A percentile compares a stretch with the other conserved stretches of the same genome.
phyloP scores from a whole-genome alignment of 768 basidiomycete genomes.

The Boletus fagicola region DNA sequence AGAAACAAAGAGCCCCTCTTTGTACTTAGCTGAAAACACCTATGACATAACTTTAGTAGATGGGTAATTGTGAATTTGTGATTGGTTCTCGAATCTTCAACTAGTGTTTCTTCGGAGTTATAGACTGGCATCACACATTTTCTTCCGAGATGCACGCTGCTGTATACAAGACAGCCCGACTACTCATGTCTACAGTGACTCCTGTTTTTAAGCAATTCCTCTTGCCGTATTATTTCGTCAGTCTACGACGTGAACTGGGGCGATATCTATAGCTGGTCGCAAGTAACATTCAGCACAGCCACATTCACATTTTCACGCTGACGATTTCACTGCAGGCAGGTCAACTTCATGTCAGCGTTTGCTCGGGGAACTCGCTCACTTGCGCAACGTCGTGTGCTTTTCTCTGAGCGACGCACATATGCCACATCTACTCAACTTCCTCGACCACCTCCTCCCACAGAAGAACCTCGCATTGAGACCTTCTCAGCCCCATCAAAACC shows the following conservation, averaged over 20 bases:
- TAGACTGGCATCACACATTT: background rate
- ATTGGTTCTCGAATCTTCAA: background rate
- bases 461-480: constrained; percentile 35
- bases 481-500: constrained; percentile 47
- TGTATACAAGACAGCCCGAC: no score
- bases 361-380: constrained; percentile 11
- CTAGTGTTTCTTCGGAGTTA: background rate
- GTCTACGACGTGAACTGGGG: background rate
- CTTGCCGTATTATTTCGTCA: no score
- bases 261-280: background rate
- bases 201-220: no score
- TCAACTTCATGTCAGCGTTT: constrained; percentile 18
- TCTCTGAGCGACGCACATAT: constrained; percentile 13
- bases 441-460: constrained; percentile 28
- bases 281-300: constrained; percentile 5
- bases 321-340: background rate
- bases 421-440: constrained; percentile 24
- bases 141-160: background rate
- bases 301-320: background rate
- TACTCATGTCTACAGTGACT: no score
- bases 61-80: background rate
- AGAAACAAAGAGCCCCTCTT: no score
- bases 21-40: no score
- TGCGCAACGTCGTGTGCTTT: constrained; percentile 7
- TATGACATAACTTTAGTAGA: background rate